Base-by-base conservation (phyloP, 306 rosid genomes). In the Quercus wislizeni region DNA sequence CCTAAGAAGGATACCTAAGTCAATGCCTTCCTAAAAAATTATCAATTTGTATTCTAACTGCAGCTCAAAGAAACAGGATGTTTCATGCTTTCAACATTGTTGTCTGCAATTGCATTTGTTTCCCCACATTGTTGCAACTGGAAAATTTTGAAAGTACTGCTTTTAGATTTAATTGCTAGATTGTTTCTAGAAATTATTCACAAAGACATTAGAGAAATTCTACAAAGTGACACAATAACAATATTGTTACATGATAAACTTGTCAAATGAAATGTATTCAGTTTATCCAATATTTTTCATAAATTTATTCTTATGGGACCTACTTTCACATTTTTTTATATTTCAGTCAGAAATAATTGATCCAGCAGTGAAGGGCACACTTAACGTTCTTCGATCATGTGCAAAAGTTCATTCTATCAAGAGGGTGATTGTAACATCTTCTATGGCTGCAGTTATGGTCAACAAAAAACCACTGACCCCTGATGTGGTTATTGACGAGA, bases 331-430 rank as follows among this genome's bases (percentile, higher is more conserved):
- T 33, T 65, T 18, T 65, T 20, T 65, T 1, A 65, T 55, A 28
- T 58, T 56, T 51, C 79, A 84, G 82, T 75, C 43, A 6, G 79
- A 84, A 13, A 2, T 76, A 58, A n/a, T 84, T 19, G 79, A 80
- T 10, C 87, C 84, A 6, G 84, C 87, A 28, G n/a, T 80, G 81
- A 80, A 76, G 17, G 87, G 84, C 73, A 80, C 87, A 1, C 72
- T 76, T 1, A 80, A 80, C 17, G 82, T 84, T 33, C 81, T 84
- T 0, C 56, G 59, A 58, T 80, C 87, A 5, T 80, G 87, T 13
- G 30, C 43, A 7, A 76, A 72, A 19, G 17, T 49, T 21, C 64
- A 79, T 0, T 41, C 79, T 17, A 43, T 80, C 35, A 80, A 57
- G 38, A 58, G 81, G 18, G 82, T 84, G 28, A 59, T 84, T 56